phyloP scores from a whole-genome alignment of 2,329 filamentous ascomycete genomes.

The Cladosporium sphaerospermum region DNA sequence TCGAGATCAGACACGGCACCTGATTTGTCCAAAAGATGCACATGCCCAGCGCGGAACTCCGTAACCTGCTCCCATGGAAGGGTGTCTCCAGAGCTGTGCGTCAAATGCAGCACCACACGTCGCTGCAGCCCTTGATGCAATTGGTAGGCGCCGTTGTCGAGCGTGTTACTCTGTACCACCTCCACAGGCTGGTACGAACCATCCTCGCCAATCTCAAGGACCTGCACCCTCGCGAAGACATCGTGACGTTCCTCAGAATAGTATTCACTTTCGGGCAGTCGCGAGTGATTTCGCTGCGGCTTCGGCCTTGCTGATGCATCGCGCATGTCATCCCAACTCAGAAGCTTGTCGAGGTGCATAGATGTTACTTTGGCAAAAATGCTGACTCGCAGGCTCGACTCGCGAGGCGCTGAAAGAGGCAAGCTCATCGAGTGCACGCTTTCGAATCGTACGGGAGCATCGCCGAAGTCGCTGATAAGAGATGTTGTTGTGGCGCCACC shows the following conservation, averaged over 20 bases:
- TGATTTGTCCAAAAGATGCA: slow-evolving; percentile 76
- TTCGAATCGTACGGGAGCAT: slow-evolving; percentile 86
- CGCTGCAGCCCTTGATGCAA: slow-evolving; percentile 91
- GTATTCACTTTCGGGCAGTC: slow-evolving; percentile 87
- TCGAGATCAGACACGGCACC: slow-evolving; percentile 80
- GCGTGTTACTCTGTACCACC: slow-evolving; percentile 75
- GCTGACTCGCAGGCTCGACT: slow-evolving; percentile 73
- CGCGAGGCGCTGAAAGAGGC: slow-evolving; percentile 67
- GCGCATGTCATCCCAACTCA: slow-evolving; percentile 98
- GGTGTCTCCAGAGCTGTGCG: slow-evolving; percentile 80
- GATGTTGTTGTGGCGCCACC: slow-evolving; percentile 89
- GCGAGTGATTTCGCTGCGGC: slow-evolving; percentile 50
- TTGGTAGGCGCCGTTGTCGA: slow-evolving; percentile 88
- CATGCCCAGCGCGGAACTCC: slow-evolving; percentile 68
- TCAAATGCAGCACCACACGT: slow-evolving; percentile 79
- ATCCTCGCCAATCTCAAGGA: slow-evolving; percentile 84
- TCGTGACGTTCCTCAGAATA: slow-evolving; percentile 92
- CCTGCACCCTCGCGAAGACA: slow-evolving; percentile 77
- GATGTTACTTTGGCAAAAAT: slow-evolving; percentile 86
- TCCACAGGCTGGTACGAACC: slow-evolving; percentile 91
- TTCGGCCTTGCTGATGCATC: slow-evolving; percentile 57
- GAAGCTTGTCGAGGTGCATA: slow-evolving; percentile 93
- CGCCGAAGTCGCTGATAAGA: slow-evolving; percentile 90
- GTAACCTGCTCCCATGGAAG: slow-evolving; percentile 83
- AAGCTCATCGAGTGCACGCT: slow-evolving; percentile 98